phyloP scores from a whole-genome alignment of 192 early-diverging fungal genomes.

The Mortierella claussenii region DNA sequence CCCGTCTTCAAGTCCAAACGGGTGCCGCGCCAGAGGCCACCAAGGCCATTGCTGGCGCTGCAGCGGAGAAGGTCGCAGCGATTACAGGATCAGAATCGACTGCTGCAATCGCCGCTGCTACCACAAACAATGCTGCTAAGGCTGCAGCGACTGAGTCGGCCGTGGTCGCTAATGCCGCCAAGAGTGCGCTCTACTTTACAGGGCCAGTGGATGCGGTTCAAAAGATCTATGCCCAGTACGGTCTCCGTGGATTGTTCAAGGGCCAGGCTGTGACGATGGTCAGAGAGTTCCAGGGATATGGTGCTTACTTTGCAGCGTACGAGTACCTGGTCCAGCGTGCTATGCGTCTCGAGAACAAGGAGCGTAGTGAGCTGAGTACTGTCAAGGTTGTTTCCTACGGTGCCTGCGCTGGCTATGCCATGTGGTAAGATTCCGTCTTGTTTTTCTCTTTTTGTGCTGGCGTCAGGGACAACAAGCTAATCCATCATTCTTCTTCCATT shows the following conservation, averaged over 20 bases:
- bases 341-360: conserved; percentile 68
- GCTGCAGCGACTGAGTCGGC: conserved; percentile 1
- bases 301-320: conserved; percentile 93
- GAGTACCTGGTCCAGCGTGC: conserved; percentile 87
- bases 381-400: conserved; percentile 85
- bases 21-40: conserved; percentile 49
- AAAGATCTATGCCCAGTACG: conserved; percentile 81
- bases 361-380: conserved; percentile 76
- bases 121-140: conserved; percentile 5
- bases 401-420: conserved; percentile 83
- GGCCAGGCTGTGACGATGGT: conserved; percentile 88
- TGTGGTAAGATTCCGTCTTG: conserved; percentile 62
- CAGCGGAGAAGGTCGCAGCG: conserved; percentile 22
- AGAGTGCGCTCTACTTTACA: conserved; percentile 58
- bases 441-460: not conserved
- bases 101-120: not conserved
- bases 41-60: conserved; percentile 22
- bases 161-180: conserved; percentile 14
- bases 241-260: conserved; percentile 87
- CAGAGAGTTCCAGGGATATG: conserved; percentile 94
- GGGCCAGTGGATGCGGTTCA: conserved; percentile 88
- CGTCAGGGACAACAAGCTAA: not conserved
- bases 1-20: conserved; percentile 93
- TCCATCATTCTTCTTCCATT: conserved; percentile 3
- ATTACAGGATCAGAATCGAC: conserved; percentile 9